These are phyloP conservation scores for Tremellales sp. DNA, from an alignment of 1,284 basidiomycete genomes.

Conservation along the genomic window DNA sequence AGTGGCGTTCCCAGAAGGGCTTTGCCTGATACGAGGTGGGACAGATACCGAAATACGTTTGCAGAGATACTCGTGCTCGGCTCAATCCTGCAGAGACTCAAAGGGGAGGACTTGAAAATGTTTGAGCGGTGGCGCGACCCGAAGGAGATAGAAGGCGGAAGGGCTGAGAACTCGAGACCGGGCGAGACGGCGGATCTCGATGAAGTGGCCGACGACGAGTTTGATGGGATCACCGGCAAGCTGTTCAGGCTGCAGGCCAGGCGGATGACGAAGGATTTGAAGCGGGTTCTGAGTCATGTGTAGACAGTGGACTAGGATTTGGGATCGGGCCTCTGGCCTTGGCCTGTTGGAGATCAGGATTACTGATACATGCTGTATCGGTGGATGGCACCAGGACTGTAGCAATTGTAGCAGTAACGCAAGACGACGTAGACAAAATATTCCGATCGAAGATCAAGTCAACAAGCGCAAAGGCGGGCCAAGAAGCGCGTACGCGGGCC, in stretches of 20 bases:
- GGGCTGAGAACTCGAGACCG: constrained; percentile 4
- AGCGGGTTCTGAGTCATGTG: not conserved
- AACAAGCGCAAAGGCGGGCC: too few species aligned
- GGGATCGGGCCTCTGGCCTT: not conserved
- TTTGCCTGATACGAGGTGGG: not conserved
- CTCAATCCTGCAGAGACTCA: constrained; percentile 42
- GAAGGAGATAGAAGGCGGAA: constrained; percentile 2
- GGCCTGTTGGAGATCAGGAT: not conserved
- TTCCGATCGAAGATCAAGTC: too few species aligned
- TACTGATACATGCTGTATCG: too few species aligned
- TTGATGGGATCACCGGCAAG: constrained; percentile 17
- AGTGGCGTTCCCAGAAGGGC: not conserved
- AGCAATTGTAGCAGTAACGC: too few species aligned
- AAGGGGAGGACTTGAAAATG: constrained; percentile 39
- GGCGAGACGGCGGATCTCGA: constrained; percentile 4
- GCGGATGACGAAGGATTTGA: constrained; percentile 10
- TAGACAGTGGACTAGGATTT: not conserved
- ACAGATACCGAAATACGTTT: constrained; percentile 44
- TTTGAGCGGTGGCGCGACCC: constrained; percentile 39
- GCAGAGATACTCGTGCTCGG: constrained; percentile 46
- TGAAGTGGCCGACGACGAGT: constrained; percentile 16
- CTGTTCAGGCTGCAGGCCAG: constrained; percentile 14
- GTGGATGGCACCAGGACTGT: too few species aligned
- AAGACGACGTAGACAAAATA: too few species aligned
- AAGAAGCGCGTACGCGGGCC: too few species aligned